Conservation (phyloP, 106 monocot species). For the Xerophyta viscosa region DNA sequence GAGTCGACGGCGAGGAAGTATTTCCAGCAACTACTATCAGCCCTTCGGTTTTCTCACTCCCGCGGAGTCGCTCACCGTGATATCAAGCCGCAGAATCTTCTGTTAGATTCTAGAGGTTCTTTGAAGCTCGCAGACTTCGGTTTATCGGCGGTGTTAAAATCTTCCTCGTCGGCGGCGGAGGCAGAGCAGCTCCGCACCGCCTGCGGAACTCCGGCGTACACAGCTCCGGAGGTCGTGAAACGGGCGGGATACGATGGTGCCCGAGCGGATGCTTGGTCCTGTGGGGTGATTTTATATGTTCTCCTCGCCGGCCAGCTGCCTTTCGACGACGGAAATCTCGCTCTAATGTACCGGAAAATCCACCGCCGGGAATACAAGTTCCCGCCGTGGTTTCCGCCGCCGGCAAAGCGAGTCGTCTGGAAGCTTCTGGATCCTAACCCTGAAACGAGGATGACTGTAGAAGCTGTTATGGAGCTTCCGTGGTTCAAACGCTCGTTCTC, state of each 20-base stretch:
- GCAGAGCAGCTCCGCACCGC: conserved; percentile 51
- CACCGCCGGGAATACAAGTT: conserved; percentile 25
- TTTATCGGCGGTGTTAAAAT: conserved; percentile 50
- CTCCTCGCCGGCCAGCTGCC: conserved; percentile 39
- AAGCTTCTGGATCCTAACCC: conserved; percentile 55
- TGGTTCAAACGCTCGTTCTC: conserved; percentile 21
- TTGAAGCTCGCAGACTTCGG: conserved; percentile 79
- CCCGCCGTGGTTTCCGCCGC: conserved; percentile 36
- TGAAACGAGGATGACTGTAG: conserved; percentile 28
- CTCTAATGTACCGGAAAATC: conserved; percentile 28
- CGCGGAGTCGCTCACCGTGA: conserved; percentile 80
- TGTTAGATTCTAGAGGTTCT: conserved; percentile 46
- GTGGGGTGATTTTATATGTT: conserved; percentile 41
- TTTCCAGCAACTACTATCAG: conserved; percentile 71
- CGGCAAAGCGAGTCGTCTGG: conserved; percentile 20
- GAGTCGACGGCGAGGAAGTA: conserved; percentile 32
- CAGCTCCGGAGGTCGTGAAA: conserved; percentile 51
- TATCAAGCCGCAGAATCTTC: conserved; percentile 78
- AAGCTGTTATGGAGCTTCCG: conserved; percentile 17
- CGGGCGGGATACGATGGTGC: conserved; percentile 40
- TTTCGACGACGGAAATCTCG: conserved; percentile 43
- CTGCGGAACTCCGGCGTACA: conserved; percentile 68
- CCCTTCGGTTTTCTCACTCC: conserved; percentile 71
- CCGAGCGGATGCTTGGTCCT: conserved; percentile 56
- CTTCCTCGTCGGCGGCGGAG: conserved; percentile 28